Percentiles rank a stretch among this genome's conserved stretches.
Evolutionary conservation across 1,284 basidiomycete species (phyloP).

Genomic region (Ceratobasidium sp.): DNA sequence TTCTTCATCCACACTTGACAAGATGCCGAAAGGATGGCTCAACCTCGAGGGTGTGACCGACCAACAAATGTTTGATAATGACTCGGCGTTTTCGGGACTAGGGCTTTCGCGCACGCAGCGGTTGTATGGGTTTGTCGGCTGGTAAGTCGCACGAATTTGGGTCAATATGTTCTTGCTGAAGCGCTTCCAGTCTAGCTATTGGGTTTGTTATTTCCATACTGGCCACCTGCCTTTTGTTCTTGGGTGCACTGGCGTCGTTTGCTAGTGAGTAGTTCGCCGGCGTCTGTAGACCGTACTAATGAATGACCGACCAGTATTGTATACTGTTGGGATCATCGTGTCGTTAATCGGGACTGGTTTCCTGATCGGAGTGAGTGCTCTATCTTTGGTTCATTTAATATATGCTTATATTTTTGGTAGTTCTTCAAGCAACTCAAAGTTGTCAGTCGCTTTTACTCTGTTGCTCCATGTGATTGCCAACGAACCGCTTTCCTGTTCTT

Average conservation of each 20-base stretch:
- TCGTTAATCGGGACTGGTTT: conserved; percentile 90
- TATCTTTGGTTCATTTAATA: conserved; percentile 9
- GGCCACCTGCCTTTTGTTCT: conserved; percentile 79
- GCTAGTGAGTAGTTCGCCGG: conserved; percentile 59
- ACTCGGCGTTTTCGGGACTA: conserved; percentile 82
- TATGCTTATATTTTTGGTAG: conserved; percentile 50
- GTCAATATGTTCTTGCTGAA: not conserved
- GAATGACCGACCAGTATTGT: conserved; percentile 67
- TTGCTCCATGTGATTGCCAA: not conserved
- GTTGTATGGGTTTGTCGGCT: conserved; percentile 82
- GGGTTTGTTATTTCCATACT: conserved; percentile 84
- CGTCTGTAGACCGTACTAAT: not conserved
- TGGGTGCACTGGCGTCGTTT: conserved; percentile 76
- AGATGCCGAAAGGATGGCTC: conserved; percentile 43
- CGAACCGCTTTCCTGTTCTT: conserved; percentile 30
- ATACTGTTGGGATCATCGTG: conserved; percentile 81
- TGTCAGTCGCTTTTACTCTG: conserved; percentile 54
- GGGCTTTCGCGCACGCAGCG: conserved; percentile 79
- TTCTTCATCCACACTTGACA: not conserved
- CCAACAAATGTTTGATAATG: conserved; percentile 79
- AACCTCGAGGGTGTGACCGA: conserved; percentile 59
- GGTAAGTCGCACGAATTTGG: conserved; percentile 59
- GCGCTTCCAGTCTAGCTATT: conserved; percentile 58
- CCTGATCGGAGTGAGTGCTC: conserved; percentile 71
- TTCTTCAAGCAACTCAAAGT: conserved; percentile 82